These are phyloP conservation scores for Macrotyloma uniflorum DNA, from an alignment of 306 rosid species.

Conservation along the genomic window DNA sequence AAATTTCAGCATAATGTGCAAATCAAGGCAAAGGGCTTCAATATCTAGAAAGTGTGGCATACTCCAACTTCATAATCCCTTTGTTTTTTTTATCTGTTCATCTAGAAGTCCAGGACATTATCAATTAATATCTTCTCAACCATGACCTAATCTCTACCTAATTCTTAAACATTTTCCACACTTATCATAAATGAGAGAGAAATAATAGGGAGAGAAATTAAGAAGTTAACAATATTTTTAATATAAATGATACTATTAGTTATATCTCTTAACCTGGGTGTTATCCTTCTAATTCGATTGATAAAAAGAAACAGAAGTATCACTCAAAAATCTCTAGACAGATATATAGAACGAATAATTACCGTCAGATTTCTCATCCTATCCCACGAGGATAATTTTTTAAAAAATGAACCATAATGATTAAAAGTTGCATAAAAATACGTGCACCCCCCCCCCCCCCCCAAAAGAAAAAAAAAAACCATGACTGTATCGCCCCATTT, in stretches of 20 bases:
- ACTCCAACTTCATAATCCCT: not conserved
- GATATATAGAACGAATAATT: not conserved
- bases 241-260: not conserved
- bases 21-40: conserved; percentile 13
- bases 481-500: no score
- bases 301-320: not conserved
- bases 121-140: not conserved
- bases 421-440: no score
- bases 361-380: not conserved
- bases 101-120: not conserved
- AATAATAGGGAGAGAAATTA: not conserved
- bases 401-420: no score
- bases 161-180: not conserved
- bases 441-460: no score
- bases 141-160: not conserved
- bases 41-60: not conserved
- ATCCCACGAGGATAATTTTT: no score
- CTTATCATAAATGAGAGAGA: not conserved
- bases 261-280: not conserved
- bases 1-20: conserved; percentile 1
- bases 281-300: not conserved
- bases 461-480: no score
- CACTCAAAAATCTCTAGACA: not conserved
- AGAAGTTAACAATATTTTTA: not conserved
- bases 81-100: not conserved